Evolutionary conservation across 208 protist genomes (phyloP), one percentile per base, ranked within the genome.

Genomic region (Wallacemonas collosoma): DNA sequence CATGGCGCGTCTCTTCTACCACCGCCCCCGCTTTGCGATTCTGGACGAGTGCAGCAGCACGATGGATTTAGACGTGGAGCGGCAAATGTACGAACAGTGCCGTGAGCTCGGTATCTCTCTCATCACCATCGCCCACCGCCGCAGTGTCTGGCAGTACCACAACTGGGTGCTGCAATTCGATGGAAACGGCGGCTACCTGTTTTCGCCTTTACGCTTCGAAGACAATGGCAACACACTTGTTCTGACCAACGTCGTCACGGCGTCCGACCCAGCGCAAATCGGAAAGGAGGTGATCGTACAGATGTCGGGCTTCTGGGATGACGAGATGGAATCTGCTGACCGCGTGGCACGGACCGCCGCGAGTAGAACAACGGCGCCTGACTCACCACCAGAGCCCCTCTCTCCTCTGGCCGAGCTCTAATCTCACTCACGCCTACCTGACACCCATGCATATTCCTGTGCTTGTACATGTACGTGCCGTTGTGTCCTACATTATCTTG

Each of bases 21-120:
- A 97, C 77, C 75, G 81, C 38, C 93, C 93, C 9, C 79, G 80
- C 17, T 97, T 93, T 69, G 93, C 93, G 47, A 95, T 97, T 68
- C 78, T 97, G 5, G 93, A 97, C 69, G 93, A 97, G 77, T 95
- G 91, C 84, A 97, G 88, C 72, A 92, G 83, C 56, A 77, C 85
- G 17, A 74, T 97, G 60, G 85, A 90, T 71, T 62, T 85, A 35
- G 87, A 94, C 15, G 81, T 90, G 48, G 90, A 96, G 77, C 48
- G 75, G 57, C 68, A 81, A 45, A 71, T 95, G 8, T 97, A 97
- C 76, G 62, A 76, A 41, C 67, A 73, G 62, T 97, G 91, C 71
- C 74, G 72, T 11, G 66, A 93, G 44, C 71, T 90, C 35, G 85
- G 87, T 64, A 96, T 97, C 69, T 90, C 93, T 11, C 78, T 93